phyloP scores from a whole-genome alignment of 2,329 filamentous ascomycete genomes.

The Chaetoscypha palmicola region DNA sequence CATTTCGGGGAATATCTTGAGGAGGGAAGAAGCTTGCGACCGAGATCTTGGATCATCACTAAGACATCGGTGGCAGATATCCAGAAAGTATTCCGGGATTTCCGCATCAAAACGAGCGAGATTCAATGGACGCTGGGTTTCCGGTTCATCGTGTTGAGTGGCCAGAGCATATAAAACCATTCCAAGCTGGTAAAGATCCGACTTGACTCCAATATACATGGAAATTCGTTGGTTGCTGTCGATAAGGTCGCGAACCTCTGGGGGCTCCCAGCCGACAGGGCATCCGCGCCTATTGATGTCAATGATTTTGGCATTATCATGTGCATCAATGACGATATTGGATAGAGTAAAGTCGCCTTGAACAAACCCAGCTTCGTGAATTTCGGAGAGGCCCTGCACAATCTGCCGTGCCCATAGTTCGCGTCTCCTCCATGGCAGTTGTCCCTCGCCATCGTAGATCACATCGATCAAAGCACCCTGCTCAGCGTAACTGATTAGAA shows the following conservation, averaged over 20 bases:
- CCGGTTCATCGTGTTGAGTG: constrained; percentile 82
- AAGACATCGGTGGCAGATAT: constrained; percentile 65
- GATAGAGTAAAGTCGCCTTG: constrained; percentile 96
- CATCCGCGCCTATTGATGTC: constrained; percentile 98
- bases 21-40: constrained; percentile 63
- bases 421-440: constrained; percentile 60
- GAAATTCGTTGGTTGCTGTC: constrained; percentile 83
- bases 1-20: constrained; percentile 58
- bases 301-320: constrained; percentile 89
- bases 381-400: constrained; percentile 78
- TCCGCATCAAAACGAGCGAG: constrained; percentile 47
- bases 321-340: constrained; percentile 86
- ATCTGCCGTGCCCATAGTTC: constrained; percentile 91
- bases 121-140: constrained; percentile 65
- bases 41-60: constrained; percentile 66
- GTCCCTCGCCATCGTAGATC: constrained; percentile 68
- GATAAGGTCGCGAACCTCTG: constrained; percentile 79
- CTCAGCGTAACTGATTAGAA: constrained; percentile 82
- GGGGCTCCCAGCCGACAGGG: constrained; percentile 94
- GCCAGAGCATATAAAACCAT: constrained; percentile 94
- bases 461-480: constrained; percentile 85
- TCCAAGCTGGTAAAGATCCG: constrained; percentile 88
- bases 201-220: constrained; percentile 98
- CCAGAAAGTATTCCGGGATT: constrained; percentile 77
- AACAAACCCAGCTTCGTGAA: constrained; percentile 93